phyloP scores from a whole-genome alignment of 805 yeast genomes.

The Starmerella etchellsii region DNA sequence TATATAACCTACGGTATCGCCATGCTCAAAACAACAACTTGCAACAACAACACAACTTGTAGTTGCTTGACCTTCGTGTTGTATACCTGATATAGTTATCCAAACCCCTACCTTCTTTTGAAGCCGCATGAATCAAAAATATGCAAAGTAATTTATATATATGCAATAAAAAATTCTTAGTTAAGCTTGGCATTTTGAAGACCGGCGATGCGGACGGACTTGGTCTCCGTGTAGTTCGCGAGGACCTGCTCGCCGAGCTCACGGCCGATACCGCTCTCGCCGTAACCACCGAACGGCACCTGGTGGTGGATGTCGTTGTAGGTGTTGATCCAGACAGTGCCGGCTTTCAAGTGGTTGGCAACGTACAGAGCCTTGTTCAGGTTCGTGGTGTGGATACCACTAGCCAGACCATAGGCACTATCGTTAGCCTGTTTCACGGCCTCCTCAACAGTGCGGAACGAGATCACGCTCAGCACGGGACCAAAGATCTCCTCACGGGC shows the following conservation, averaged over 20 bases:
- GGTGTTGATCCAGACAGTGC: conserved; percentile 57
- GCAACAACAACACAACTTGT: too few species aligned
- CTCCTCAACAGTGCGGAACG: conserved; percentile 54
- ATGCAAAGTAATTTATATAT: too few species aligned
- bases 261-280: conserved; percentile 67
- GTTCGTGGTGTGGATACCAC: conserved; percentile 63
- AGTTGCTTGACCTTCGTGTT: too few species aligned
- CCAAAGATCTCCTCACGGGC: conserved; percentile 79
- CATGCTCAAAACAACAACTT: too few species aligned
- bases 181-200: conserved; percentile 10
- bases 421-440: conserved; percentile 58
- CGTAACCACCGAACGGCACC: conserved; percentile 74
- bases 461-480: conserved; percentile 62
- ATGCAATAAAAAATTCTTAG: neutral
- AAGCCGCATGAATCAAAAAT: too few species aligned
- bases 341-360: conserved; percentile 50
- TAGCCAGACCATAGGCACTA: conserved; percentile 68
- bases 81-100: too few species aligned
- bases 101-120: too few species aligned
- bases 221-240: conserved; percentile 56
- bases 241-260: conserved; percentile 69
- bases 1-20: too few species aligned
- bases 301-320: conserved; percentile 51
- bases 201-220: conserved; percentile 63
- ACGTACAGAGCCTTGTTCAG: conserved; percentile 51